These are phyloP conservation scores for Backusella circina DNA, from an alignment of 192 early-diverging fungal genomes.

Conservation along the genomic window DNA sequence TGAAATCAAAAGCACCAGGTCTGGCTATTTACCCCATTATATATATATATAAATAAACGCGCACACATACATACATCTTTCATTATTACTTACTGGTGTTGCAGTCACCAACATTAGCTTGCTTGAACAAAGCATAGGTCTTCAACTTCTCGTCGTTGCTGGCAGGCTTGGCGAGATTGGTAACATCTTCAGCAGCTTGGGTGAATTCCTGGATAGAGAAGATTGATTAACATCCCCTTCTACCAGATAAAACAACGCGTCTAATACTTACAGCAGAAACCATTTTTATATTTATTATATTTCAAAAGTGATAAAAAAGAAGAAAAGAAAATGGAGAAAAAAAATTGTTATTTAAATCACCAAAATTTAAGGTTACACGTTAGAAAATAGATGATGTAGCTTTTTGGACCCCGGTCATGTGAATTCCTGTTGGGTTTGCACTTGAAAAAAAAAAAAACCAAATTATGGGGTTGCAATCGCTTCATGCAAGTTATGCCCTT, in stretches of 20 bases:
- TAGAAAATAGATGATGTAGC: neutral
- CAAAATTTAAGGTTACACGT: neutral
- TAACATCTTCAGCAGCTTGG: slow-evolving; percentile 57
- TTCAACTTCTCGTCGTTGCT: slow-evolving; percentile 65
- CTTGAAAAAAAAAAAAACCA: neutral
- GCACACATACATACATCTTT: neutral
- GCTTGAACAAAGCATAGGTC: slow-evolving; percentile 89
- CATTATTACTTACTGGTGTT: slow-evolving; percentile 42
- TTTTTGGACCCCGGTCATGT: neutral
- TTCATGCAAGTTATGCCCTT: neutral
- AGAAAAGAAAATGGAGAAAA: neutral
- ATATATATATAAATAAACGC: neutral
- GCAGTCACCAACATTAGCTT: slow-evolving; percentile 76
- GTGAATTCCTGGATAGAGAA: slow-evolving; percentile 12
- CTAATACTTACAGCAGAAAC: slow-evolving; percentile 13
- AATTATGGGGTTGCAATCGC: neutral
- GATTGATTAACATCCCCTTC: too few relatives aligned
- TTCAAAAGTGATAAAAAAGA: neutral
- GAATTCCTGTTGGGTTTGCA: neutral
- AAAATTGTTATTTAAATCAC: neutral
- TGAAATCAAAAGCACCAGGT: slow-evolving; percentile 47
- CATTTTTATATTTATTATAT: slow-evolving; percentile 4
- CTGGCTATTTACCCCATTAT: neutral
- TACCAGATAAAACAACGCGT: neutral
- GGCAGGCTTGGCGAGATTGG: slow-evolving; percentile 50